Base-by-base conservation (phyloP, 2,329 filamentous ascomycete genomes). In the Talaromyces marneffei region DNA sequence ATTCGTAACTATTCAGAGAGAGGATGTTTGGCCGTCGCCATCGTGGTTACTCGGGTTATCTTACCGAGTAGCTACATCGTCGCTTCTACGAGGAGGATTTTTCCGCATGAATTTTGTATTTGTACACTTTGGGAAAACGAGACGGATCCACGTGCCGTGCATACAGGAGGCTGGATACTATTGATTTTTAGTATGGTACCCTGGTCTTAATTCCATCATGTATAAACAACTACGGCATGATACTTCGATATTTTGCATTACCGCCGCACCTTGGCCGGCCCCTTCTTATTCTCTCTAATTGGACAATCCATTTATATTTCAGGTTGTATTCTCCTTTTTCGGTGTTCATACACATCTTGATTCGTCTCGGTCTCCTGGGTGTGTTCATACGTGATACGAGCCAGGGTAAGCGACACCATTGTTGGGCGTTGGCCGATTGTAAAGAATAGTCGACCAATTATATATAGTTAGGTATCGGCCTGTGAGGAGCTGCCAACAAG, bases 401-500 rank as follows among this genome's bases (percentile, higher is more conserved):
- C 9, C 27, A 52, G 27, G 27, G 27, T 31, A 52, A 20, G 46
- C 44, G n/a, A 20, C 9, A 9, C 23, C 25, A 16, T 48, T 27
- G 10, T 27, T 25, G 20, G 42, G 42, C 12, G 42, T 46, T 46
- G 20, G 14, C 20, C 42, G 40, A 48, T 25, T 16, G 23, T 27
- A 48, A 25, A 33, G 27, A 52, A 6, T 27, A 31, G 29, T 35
- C 29, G 29, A 14, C 29, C 48, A 52, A 52, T 31, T 20, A 52
- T 33, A n/a, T n/a, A n/a, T n/a, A n/a, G n/a, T n/a, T n/a, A 18
- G n/a, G 7, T 33, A 3, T 18, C 48, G 7, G 29, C 29, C 48
- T 35, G 48, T 35, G 29, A 33, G 48, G 29, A 35, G 42, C 56
- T 58, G 56, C 56, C 56, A 58, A 25, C 56, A 48, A 18, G 55